Base-by-base conservation (phyloP, 1,284 basidiomycete genomes). In the Fistulinella cinereoalba region DNA sequence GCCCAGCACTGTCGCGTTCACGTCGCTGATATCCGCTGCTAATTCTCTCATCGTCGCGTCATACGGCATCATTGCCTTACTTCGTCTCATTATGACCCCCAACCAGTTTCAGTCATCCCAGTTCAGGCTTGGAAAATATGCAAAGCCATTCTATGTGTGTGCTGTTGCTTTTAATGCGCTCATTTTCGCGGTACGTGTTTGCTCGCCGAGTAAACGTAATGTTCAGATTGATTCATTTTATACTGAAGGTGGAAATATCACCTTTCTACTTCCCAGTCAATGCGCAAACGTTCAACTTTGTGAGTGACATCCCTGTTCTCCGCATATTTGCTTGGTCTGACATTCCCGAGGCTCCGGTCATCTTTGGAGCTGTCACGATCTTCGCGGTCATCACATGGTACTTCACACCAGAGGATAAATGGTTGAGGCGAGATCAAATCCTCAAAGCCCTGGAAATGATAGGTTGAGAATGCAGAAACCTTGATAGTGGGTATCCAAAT, bases 1-100 rank as follows among this genome's bases (percentile, higher is more conserved):
- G 23, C 88, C 90, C 1, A 90, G 87, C 55, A 80, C 84, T 54
- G 91, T 92, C 32, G 91, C 91, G 1, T 94, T 93, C 71, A 89
- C 83, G 3, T 91, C 88, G 15, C 73, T 93, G 47, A 78, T 92
- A 34, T 91, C 88, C 8, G 91, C 90, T 8, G 86, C 86, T 16
- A 87, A 74, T 9, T 75, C 90, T 8, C 88, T 88, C 1, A 91
- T 86, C 1, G 88, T 90, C 47, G 88, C 89, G 0, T 84, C 90
- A 12, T 92, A 93, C 62, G 86, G 82, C 0, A 71, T 91, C 32
- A 91, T 92, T 47, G 77, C 84, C 2, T 59, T 87, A 8, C 72
- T 90, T 29, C 77, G 90, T 32, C 66, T 91, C 18, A 77, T 79
- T 23, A 75, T 83, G 74, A 92, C 90, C 1, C 87, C 84, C 15